phyloP scores from a whole-genome alignment of 2,329 filamentous ascomycete genomes.

The Ophiocordyceps camponoti-floridani region DNA sequence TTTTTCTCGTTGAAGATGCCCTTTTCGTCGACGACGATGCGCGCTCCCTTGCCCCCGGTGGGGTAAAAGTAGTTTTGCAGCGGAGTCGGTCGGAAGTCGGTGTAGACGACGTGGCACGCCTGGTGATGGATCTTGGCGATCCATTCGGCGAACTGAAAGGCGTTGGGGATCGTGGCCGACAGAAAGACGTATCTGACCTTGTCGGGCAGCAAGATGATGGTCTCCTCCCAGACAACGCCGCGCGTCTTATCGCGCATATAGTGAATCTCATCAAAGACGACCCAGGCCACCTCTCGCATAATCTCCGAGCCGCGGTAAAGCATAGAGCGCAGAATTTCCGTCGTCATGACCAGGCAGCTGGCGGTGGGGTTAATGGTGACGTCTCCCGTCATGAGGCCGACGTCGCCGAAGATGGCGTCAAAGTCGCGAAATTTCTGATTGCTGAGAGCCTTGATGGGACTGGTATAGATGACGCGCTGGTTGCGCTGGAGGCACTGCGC shows the following conservation, averaged over 20 bases:
- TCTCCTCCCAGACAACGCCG: constrained; percentile 98
- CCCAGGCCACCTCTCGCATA: constrained; percentile 98
- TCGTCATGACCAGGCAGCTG: constrained; percentile 97
- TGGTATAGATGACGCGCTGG: constrained; percentile 97
- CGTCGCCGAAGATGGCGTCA: constrained; percentile 85
- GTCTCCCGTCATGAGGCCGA: constrained; percentile 96
- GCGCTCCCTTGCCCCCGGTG: constrained; percentile 77
- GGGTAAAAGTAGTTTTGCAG: constrained; percentile 98
- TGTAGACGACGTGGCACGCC: constrained; percentile 97
- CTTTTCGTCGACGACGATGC: constrained; percentile 91
- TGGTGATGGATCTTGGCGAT: constrained; percentile 96
- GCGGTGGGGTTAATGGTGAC: constrained; percentile 98
- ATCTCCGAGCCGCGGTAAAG: constrained; percentile 95
- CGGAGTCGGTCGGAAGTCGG: constrained; percentile 91
- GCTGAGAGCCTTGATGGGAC: constrained; percentile 94
- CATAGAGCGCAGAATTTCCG: constrained; percentile 97
- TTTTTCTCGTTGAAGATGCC: constrained; percentile 92
- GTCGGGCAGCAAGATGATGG: constrained; percentile 91
- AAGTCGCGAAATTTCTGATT: constrained; percentile 99
- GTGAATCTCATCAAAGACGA: constrained; percentile 96
- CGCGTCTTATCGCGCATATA: constrained; percentile 90
- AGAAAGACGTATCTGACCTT: constrained; percentile 98
- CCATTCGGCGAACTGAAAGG: constrained; percentile 99
- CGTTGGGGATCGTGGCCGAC: constrained; percentile 94
- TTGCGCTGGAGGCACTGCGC: constrained; percentile 95